Evolutionary conservation across 2,329 filamentous ascomycete genomes (phyloP).

Genomic region (Fusarium luffae): DNA sequence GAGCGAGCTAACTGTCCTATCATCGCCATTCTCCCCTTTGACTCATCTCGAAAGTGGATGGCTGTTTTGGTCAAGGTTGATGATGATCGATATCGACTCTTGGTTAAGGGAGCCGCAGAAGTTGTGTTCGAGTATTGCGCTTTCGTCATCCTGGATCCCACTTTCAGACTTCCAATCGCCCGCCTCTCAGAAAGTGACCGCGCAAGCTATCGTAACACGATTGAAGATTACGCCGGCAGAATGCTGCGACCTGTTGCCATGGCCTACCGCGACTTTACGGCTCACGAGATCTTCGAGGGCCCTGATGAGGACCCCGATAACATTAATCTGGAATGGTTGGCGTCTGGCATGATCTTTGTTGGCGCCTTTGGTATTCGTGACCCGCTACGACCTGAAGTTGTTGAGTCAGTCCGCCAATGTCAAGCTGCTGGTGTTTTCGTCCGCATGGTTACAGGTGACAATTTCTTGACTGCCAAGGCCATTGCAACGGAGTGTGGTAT

Average conservation of each 20-base stretch:
- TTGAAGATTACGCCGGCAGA: slow-evolving; percentile 68
- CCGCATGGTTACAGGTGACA: slow-evolving; percentile 67
- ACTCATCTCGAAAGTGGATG: slow-evolving; percentile 67
- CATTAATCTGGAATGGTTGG: slow-evolving; percentile 53
- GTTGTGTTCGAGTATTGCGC: slow-evolving; percentile 61
- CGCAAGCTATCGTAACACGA: slow-evolving; percentile 49
- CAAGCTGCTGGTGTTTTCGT: slow-evolving; percentile 72
- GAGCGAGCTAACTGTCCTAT: slow-evolving; percentile 60
- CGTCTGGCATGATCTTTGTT: slow-evolving; percentile 75
- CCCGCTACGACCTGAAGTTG: slow-evolving; percentile 69
- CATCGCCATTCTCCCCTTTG: slow-evolving; percentile 63
- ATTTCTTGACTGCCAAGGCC: slow-evolving; percentile 69
- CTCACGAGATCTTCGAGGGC: slow-evolving; percentile 72
- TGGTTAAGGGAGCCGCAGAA: slow-evolving; percentile 69
- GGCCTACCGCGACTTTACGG: slow-evolving; percentile 77
- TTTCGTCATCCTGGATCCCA: slow-evolving; percentile 59
- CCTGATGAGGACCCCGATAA: slow-evolving; percentile 49
- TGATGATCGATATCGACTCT: slow-evolving; percentile 59
- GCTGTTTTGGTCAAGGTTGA: slow-evolving; percentile 62
- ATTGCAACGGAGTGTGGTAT: slow-evolving; percentile 74
- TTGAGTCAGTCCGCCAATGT: slow-evolving; percentile 68
- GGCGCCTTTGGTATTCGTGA: slow-evolving; percentile 75
- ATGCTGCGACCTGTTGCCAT: slow-evolving; percentile 81
- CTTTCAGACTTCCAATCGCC: slow-evolving; percentile 43
- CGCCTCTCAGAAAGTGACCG: slow-evolving; percentile 49